A percentile compares a stretch with the other conserved stretches of the same genome.
These are phyloP conservation scores for Mycena galopus DNA, from an alignment of 768 basidiomycete genomes.

Conservation along the genomic window DNA sequence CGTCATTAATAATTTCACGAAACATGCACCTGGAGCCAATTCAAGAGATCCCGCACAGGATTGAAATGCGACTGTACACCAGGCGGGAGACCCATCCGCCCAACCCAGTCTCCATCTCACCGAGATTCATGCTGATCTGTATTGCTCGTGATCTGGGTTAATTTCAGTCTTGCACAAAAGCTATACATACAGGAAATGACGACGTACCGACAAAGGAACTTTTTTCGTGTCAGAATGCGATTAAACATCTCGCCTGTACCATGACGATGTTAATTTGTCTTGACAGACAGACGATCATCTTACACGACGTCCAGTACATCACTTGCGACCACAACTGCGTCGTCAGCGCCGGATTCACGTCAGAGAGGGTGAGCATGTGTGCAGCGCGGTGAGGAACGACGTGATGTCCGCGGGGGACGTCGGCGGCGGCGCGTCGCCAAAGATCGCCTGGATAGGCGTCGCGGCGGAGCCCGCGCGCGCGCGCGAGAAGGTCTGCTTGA, in stretches of 20 bases:
- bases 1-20: background rate
- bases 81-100: conserved; percentile 81
- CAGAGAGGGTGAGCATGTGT: conserved; percentile 88
- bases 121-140: conserved; percentile 91
- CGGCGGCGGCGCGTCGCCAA: conserved; percentile 58
- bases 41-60: conserved; percentile 85
- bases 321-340: conserved; percentile 97
- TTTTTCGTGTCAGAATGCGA: conserved; percentile 89
- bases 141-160: conserved; percentile 79
- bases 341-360: conserved; percentile 89
- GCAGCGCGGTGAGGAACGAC: conserved; percentile 85
- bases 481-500: conserved; percentile 73
- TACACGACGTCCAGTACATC: conserved; percentile 98
- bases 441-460: conserved; percentile 63
- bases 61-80: conserved; percentile 86
- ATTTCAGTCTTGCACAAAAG: background rate
- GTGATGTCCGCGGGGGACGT: conserved; percentile 71
- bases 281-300: no score
- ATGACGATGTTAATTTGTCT: conserved; percentile 20
- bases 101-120: conserved; percentile 91
- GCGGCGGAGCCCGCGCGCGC: conserved; percentile 59
- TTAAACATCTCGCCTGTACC: conserved; percentile 85
- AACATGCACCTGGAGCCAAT: conserved; percentile 82
- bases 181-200: background rate
- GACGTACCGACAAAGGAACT: conserved; percentile 88